Evolutionary conservation across 1,139 yeast species (phyloP), one percentile per base, ranked within the genome.

Genomic region (Geotrichum citri-aurantii): DNA sequence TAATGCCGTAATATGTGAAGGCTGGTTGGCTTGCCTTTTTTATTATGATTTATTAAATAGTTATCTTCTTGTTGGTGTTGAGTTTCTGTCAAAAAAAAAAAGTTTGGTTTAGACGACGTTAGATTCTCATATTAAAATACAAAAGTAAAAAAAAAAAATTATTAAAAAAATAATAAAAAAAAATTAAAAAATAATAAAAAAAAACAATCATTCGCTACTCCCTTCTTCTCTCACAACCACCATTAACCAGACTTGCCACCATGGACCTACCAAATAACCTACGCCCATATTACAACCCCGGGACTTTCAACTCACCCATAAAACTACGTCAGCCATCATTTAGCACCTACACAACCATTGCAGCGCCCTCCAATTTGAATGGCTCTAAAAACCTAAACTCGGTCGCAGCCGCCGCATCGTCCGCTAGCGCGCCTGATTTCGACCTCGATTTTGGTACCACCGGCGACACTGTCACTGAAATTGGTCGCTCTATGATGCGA

Each of bases 261-360:
- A 17, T 37, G 27, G 46, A 48, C 33, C 33, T 24, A 24, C 17
- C 31, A 24, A 26, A 24, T 26, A 26, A 48, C 26, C 65, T 81
- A 61, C 80, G 95, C 71, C 95, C 95, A 3, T 88, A 88, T 71
- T 84, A 85, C 69, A 85, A 86, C 70, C 82, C 87, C 47, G 86
- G 81, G 50, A 76, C 86, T 1, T 88, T 88, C 72, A 79, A 84
- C 56, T 71, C 74, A 37, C 73, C 75, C 0, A 67, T 64, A n/a
- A 65, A 65, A 51, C 64, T 59, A 29, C 51, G 55, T 8, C 58
- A 57, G 27, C 54, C 58, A 17, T 29, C 61, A n/a, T 56, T 59
- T 48, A 56, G 54, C 47, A 50, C 48, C 11, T 56, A 56, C 44
- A 42, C 55, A 46, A 53, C 55, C 19, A 50, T 57, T 12, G 26